Evolutionary conservation across 2,329 filamentous ascomycete species (phyloP), one percentile per base, ranked within the genome.

Genomic region (Chaetomium olivaceum): DNA sequence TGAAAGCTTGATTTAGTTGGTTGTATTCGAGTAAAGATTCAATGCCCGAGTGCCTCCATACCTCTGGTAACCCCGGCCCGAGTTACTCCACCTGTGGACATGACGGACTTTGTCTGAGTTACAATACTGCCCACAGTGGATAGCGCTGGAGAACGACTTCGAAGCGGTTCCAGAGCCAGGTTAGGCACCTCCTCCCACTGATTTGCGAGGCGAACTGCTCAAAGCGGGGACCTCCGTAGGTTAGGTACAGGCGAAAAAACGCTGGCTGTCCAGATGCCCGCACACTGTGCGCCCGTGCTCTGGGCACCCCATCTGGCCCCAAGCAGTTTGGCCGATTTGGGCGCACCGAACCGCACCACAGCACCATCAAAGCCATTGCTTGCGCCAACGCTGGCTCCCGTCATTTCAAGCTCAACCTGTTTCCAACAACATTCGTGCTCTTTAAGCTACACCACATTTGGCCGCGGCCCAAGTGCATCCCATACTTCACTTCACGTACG

Each of bases 361-460:
- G 33, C 39, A 19, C 56, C 64, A 51, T 56, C 68, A 68, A 64
- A 64, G 64, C 64, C 64, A 70, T 69, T 62, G 69, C 66, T 69
- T 58, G 69, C 66, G 65, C 68, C 67, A 71, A 69, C 69, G 62
- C 64, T 66, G 64, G 69, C 65, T 66, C 67, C 67, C 68, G 62
- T 69, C 69, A 70, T 65, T 70, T 67, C 63, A 36, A 72, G 69
- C 67, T 71, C 66, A 65, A 62, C 66, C 61, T 67, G 62, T 55
- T 67, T 66, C 63, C 61, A 58, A 58, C 59, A 52, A 39, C 61
- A 39, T 50, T 58, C 61, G 57, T 68, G 60, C 60, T 68, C 64
- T 61, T 62, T 60, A 64, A 68, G 54, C 67, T 62, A 52, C 63
- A 55, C 63, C 64, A 33, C 66, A 63, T 27, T 59, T 52, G 62